Evolutionary conservation across 164 flowering plant species (phyloP).

Genomic region (Nelumbo lutea): DNA sequence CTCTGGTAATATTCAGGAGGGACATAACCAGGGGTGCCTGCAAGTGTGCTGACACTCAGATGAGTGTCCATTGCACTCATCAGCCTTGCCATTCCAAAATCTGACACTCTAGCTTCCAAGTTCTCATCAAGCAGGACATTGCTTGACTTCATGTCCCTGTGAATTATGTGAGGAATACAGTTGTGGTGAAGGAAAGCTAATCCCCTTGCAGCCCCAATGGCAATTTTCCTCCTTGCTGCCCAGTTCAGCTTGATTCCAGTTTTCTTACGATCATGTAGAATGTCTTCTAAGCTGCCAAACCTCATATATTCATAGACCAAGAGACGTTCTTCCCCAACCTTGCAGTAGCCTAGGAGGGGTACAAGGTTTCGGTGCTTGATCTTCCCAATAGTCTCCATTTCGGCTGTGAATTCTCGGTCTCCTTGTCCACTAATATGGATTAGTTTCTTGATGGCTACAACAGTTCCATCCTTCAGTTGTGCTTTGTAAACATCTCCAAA

Average conservation of each 20-base stretch:
- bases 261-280: constrained; percentile 63
- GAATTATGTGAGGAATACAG: constrained; percentile 89
- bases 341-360: constrained; percentile 94
- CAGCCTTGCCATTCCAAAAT: constrained; percentile 98
- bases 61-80: constrained; percentile 98
- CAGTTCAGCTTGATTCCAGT: constrained; percentile 72
- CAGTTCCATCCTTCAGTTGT: constrained; percentile 35
- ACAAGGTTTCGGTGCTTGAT: constrained; percentile 95
- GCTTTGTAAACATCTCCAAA: constrained; percentile 50
- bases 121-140: constrained; percentile 87
- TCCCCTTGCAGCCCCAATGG: constrained; percentile 85
- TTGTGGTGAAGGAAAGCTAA: constrained; percentile 91
- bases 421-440: constrained; percentile 93
- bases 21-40: constrained; percentile 97
- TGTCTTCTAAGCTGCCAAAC: constrained; percentile 88
- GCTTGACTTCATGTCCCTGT: constrained; percentile 98
- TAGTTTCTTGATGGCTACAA: constrained; percentile 20
- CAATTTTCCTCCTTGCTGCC: constrained; percentile 78
- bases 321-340: constrained; percentile 88
- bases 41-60: constrained; percentile 89
- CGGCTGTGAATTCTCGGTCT: constrained; percentile 95
- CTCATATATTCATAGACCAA: constrained; percentile 95
- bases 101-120: constrained; percentile 89
- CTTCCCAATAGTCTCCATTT: constrained; percentile 97
- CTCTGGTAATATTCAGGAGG: constrained; percentile 98